phyloP scores from a whole-genome alignment of 225 moss, liverwort and hornwort species.

The Physcomitrium patens region DNA sequence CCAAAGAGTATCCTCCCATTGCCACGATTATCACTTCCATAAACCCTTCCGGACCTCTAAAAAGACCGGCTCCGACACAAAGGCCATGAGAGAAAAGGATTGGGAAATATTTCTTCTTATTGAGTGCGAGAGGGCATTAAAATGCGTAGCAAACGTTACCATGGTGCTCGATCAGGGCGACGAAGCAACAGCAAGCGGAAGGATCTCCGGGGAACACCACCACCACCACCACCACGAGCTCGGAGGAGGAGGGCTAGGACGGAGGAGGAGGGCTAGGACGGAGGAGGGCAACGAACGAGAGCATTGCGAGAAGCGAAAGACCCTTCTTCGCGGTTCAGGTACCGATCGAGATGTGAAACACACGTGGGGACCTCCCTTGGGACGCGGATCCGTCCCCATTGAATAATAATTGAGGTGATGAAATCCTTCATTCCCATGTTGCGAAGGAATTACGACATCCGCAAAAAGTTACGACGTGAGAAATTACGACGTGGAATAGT shows the following conservation, averaged over 20 bases:
- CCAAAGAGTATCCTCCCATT: not conserved
- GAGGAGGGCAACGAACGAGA: too few species aligned
- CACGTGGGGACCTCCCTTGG: not conserved
- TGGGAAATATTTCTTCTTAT: not conserved
- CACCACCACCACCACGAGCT: conserved; percentile 6
- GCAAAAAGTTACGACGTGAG: too few species aligned
- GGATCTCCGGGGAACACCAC: conserved; percentile 26
- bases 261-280: too few species aligned
- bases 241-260: conserved; percentile 22
- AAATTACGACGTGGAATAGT: too few species aligned
- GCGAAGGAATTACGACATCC: too few species aligned
- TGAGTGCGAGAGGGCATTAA: not conserved
- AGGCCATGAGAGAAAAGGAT: not conserved
- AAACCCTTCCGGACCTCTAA: not conserved
- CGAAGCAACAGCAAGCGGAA: conserved; percentile 18
- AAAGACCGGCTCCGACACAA: not conserved
- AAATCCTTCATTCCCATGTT: too few species aligned
- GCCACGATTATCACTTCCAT: not conserved
- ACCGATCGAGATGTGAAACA: conserved; percentile 31
- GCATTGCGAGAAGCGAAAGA: not conserved
- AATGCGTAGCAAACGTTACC: conserved; percentile 3
- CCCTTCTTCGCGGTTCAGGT: conserved; percentile 22
- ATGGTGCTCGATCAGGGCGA: conserved; percentile 35
- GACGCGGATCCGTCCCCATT: not conserved
- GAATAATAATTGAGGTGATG: conserved; percentile 43